A percentile compares a stretch with the other conserved stretches of the same genome.
These are phyloP conservation scores for Rhodocollybia butyracea DNA, from an alignment of 768 basidiomycete species.

Conservation along the genomic window DNA sequence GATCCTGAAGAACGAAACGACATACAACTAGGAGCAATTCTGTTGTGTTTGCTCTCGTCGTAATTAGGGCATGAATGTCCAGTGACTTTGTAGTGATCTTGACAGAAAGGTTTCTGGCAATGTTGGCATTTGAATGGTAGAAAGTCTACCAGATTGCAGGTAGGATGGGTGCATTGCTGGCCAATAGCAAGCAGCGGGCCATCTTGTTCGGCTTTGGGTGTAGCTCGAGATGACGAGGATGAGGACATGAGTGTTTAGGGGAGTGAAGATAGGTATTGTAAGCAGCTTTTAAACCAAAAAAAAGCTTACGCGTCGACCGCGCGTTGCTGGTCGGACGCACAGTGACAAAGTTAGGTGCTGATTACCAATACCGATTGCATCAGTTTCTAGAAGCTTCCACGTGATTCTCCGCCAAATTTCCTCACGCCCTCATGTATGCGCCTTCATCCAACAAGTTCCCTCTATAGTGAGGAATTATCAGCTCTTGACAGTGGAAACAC, in stretches of 20 bases:
- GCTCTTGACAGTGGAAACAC: no score
- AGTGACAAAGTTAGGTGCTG: neutral
- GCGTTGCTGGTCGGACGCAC: no score
- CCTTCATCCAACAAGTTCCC: no score
- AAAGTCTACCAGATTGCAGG: constrained; percentile 77
- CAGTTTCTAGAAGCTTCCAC: neutral
- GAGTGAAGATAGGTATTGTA: neutral
- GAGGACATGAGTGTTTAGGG: neutral
- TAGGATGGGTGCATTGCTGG: constrained; percentile 63
- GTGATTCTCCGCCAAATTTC: no score
- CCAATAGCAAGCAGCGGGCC: constrained; percentile 64
- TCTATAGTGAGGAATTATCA: no score
- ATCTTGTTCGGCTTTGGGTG: constrained; percentile 35
- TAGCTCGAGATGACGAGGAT: constrained; percentile 10
- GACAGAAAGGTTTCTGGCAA: constrained; percentile 68
- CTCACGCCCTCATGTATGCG: no score
- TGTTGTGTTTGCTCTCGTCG: constrained; percentile 66
- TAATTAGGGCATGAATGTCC: constrained; percentile 68
- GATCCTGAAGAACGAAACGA: constrained; percentile 11
- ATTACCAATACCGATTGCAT: neutral
- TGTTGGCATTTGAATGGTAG: constrained; percentile 86
- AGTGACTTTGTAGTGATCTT: constrained; percentile 72
- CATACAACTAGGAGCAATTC: constrained; percentile 75
- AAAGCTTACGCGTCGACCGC: constrained; percentile 1
- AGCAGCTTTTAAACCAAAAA: neutral